A percentile compares a stretch with the other conserved stretches of the same genome.
phyloP scores from a whole-genome alignment of 2,329 filamentous ascomycete genomes.

The Thelonectria rubi region DNA sequence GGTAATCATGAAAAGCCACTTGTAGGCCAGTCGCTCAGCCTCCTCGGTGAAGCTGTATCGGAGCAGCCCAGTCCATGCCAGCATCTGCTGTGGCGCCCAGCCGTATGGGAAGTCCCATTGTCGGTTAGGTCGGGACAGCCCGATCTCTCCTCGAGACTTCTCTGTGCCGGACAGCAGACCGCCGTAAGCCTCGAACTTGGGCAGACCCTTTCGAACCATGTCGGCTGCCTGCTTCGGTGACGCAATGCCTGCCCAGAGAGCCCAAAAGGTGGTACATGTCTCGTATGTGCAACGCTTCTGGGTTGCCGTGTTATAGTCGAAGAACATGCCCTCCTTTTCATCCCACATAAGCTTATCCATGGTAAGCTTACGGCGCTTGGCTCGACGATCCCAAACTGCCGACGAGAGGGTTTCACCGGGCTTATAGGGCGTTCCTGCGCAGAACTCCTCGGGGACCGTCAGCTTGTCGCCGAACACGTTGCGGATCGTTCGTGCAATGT shows the following conservation, averaged over 20 bases:
- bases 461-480: conserved; percentile 85
- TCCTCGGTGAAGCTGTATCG: conserved; percentile 93
- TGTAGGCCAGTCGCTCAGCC: conserved; percentile 88
- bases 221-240: conserved; percentile 85
- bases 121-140: conserved; percentile 86
- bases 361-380: conserved; percentile 81
- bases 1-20: conserved; percentile 98
- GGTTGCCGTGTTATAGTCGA: conserved; percentile 91
- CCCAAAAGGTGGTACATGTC: conserved; percentile 94
- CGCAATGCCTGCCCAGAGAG: conserved; percentile 92
- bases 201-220: conserved; percentile 83
- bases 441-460: conserved; percentile 84
- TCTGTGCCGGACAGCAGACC: conserved; percentile 91
- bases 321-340: conserved; percentile 92
- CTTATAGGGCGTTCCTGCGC: conserved; percentile 68
- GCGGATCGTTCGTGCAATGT: conserved; percentile 88
- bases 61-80: conserved; percentile 92
- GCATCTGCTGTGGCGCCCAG: conserved; percentile 98
- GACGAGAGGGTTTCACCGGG: conserved; percentile 81
- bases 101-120: conserved; percentile 99
- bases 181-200: conserved; percentile 86
- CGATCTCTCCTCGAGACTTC: conserved; percentile 82
- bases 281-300: conserved; percentile 86
- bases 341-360: conserved; percentile 97
- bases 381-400: conserved; percentile 88